A percentile compares a stretch with the other conserved stretches of the same genome.
Conservation (phyloP, 768 basidiomycete genomes). For the Psilocybe subaeruginosa region DNA sequence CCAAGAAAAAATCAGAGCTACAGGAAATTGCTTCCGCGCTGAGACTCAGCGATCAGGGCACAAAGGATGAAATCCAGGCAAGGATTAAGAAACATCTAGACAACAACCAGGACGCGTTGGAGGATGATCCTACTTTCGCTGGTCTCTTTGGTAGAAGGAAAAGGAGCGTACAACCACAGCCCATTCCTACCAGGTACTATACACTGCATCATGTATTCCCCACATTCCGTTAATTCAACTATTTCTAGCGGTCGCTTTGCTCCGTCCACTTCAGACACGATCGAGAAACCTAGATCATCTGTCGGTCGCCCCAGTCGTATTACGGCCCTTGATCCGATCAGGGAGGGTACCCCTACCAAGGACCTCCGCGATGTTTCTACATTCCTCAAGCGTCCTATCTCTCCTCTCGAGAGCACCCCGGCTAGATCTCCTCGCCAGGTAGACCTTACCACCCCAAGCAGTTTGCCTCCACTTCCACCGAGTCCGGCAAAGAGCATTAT, state of each 20-base stretch:
- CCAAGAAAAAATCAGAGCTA: constrained; percentile 74
- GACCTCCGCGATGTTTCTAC: constrained; percentile 55
- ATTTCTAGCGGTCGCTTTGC: constrained; percentile 19
- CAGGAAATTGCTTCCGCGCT: constrained; percentile 63
- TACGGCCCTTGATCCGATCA: constrained; percentile 40
- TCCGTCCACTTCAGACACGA: constrained; percentile 9
- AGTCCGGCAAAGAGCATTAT: constrained; percentile 41
- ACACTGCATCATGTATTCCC: not conserved
- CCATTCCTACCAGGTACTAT: constrained; percentile 18
- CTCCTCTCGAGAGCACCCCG: constrained; percentile 35
- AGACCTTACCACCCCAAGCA: constrained; percentile 36
- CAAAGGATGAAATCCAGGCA: constrained; percentile 62
- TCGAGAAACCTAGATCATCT: constrained; percentile 27
- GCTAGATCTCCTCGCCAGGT: constrained; percentile 25
- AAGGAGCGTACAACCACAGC: constrained; percentile 43
- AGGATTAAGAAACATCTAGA: constrained; percentile 70
- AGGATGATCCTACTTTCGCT: constrained; percentile 58
- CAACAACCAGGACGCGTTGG: constrained; percentile 50
- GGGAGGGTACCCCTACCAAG: constrained; percentile 50
- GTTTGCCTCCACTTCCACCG: constrained; percentile 36
- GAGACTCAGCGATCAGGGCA: constrained; percentile 54
- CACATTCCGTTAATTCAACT: constrained; percentile 5
- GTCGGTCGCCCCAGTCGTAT: constrained; percentile 25
- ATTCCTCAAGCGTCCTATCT: constrained; percentile 50
- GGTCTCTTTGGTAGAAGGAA: constrained; percentile 55